Percentiles rank a stretch among this genome's conserved stretches.
Evolutionary conservation across 768 basidiomycete genomes (phyloP).

Genomic region (Auriscalpium microsporum): DNA sequence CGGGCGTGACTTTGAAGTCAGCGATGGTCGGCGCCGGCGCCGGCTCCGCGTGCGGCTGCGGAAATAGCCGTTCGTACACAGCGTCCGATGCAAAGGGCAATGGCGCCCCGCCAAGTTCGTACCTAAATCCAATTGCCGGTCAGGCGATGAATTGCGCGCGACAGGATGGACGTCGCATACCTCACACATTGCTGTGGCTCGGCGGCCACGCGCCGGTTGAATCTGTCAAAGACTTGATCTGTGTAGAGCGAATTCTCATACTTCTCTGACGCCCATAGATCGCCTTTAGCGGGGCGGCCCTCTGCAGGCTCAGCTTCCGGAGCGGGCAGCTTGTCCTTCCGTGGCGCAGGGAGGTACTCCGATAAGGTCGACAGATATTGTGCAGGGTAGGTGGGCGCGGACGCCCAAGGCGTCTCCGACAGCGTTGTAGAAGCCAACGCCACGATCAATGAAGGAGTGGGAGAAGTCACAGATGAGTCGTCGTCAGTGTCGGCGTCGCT

Average conservation of each 20-base stretch:
- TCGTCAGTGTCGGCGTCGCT: slow-evolving; percentile 20
- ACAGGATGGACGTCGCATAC: slow-evolving; percentile 37
- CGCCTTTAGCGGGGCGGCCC: slow-evolving; percentile 28
- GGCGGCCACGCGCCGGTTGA: slow-evolving; percentile 59
- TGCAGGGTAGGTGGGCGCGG: slow-evolving; percentile 56
- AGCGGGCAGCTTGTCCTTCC: slow-evolving; percentile 29
- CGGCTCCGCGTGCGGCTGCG: slow-evolving; percentile 33
- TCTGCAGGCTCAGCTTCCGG: slow-evolving; percentile 36
- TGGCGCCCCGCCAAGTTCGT: slow-evolving; percentile 80
- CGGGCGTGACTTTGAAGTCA: slow-evolving; percentile 45
- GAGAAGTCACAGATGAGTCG: slow-evolving; percentile 26
- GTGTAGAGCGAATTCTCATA: slow-evolving; percentile 77
- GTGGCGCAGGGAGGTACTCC: slow-evolving; percentile 61
- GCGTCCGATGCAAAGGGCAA: slow-evolving; percentile 79
- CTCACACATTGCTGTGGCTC: slow-evolving; percentile 83
- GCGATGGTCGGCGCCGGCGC: slow-evolving; percentile 37
- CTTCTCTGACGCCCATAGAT: slow-evolving; percentile 57
- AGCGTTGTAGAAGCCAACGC: slow-evolving; percentile 50
- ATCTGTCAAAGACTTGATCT: slow-evolving; percentile 83
- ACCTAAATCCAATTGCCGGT: slow-evolving; percentile 37
- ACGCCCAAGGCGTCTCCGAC: slow-evolving; percentile 56
- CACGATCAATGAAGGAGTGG: slow-evolving; percentile 34
- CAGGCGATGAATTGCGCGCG: background rate
- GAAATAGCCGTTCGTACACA: slow-evolving; percentile 69
- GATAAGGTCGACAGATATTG: slow-evolving; percentile 67